A percentile compares a stretch with the other conserved stretches of the same genome.
These are phyloP conservation scores for Fomitopsis betulina DNA, from an alignment of 1,284 basidiomycete species.

Conservation along the genomic window DNA sequence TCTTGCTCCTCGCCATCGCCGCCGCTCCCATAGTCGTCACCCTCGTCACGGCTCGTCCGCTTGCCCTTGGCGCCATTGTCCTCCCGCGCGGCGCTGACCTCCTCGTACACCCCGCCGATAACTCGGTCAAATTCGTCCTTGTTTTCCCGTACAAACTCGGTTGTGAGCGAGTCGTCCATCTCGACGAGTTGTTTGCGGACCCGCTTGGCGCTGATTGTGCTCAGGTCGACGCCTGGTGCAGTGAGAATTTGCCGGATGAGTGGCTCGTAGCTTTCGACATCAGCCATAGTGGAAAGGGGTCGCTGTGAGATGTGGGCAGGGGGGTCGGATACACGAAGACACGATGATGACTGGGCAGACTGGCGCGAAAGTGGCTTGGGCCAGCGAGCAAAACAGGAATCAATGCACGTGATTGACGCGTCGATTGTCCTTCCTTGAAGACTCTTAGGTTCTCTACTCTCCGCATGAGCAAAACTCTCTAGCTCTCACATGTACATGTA, in stretches of 20 bases:
- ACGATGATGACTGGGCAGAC: background rate
- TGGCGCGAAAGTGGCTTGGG: constrained; percentile 4
- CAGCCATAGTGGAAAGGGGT: constrained; percentile 9
- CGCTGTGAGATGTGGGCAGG: background rate
- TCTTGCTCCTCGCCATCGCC: constrained; percentile 32
- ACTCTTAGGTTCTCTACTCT: too few relatives aligned
- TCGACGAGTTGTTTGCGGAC: constrained; percentile 61
- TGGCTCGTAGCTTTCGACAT: constrained; percentile 39
- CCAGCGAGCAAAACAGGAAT: background rate
- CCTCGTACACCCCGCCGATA: constrained; percentile 57
- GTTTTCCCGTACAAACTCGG: constrained; percentile 51
- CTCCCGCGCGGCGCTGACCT: constrained; percentile 39
- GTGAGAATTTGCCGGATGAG: constrained; percentile 60
- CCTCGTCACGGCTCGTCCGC: constrained; percentile 30
- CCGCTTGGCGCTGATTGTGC: constrained; percentile 72
- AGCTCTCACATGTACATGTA: too few relatives aligned
- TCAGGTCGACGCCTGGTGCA: constrained; percentile 63
- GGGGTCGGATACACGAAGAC: background rate
- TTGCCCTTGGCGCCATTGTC: constrained; percentile 34
- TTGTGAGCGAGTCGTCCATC: constrained; percentile 44
- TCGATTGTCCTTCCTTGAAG: too few relatives aligned
- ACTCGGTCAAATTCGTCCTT: constrained; percentile 55
- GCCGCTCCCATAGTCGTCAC: constrained; percentile 34
- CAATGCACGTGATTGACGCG: constrained; percentile 5
- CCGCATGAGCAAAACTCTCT: too few relatives aligned